A percentile compares a stretch with the other conserved stretches of the same genome.
These are phyloP conservation scores for Beauveria brongniartii DNA, from an alignment of 2,329 filamentous ascomycete genomes.

Conservation along the genomic window DNA sequence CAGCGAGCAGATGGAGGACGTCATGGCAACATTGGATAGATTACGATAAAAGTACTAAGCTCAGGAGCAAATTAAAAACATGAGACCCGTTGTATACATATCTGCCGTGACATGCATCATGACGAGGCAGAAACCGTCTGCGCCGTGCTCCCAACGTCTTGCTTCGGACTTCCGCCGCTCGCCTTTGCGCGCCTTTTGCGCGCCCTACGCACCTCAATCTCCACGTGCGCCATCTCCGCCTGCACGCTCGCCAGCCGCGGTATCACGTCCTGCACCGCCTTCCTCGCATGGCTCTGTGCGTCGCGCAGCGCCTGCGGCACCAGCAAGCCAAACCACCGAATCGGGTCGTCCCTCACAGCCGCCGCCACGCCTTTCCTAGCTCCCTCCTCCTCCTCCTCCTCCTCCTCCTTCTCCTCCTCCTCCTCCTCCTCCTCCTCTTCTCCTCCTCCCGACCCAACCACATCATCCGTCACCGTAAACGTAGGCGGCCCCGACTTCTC, in stretches of 20 bases:
- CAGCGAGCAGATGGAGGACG: constrained; percentile 38
- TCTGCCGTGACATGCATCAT: not conserved
- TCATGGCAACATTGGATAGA: constrained; percentile 23
- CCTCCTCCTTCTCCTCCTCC: not conserved
- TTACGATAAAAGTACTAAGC: not conserved
- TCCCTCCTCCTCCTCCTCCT: not conserved
- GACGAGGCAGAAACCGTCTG: constrained; percentile 12
- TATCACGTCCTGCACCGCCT: constrained; percentile 49
- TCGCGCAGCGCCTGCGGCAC: constrained; percentile 43
- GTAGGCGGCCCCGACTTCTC: constrained; percentile 6
- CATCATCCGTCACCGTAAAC: constrained; percentile 15
- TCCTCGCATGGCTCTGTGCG: constrained; percentile 52
- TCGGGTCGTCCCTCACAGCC: constrained; percentile 46
- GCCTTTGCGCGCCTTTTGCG: constrained; percentile 46
- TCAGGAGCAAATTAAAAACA: not conserved
- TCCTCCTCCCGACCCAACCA: not conserved
- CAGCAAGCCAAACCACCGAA: constrained; percentile 49
- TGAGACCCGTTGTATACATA: not conserved
- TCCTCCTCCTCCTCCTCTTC: not conserved
- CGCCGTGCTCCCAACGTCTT: constrained; percentile 11
- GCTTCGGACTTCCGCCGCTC: constrained; percentile 25
- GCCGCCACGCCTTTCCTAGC: constrained; percentile 8
- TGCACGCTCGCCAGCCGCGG: constrained; percentile 49
- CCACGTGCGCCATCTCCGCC: constrained; percentile 53
- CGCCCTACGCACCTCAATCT: constrained; percentile 59